These are phyloP conservation scores for Castanea sativa DNA, from an alignment of 306 rosid genomes.

Conservation along the genomic window DNA sequence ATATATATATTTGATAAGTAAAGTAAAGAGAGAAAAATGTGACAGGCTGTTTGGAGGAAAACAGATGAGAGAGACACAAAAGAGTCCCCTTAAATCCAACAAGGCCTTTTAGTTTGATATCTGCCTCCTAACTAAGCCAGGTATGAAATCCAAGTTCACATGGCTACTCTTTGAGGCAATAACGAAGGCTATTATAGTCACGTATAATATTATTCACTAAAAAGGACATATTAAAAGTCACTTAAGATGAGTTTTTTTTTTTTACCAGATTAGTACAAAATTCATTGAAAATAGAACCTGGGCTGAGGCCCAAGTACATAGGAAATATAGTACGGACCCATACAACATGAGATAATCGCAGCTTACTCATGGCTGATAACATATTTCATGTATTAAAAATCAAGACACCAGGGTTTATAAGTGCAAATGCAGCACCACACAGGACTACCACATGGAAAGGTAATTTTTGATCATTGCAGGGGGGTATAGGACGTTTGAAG, in stretches of 20 bases:
- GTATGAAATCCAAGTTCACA: background rate
- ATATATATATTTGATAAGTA: too few relatives aligned
- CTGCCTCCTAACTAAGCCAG: slow-evolving; percentile 25
- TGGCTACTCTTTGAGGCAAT: slow-evolving; percentile 16
- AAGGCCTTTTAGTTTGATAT: background rate
- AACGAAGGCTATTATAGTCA: background rate
- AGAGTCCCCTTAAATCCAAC: background rate
- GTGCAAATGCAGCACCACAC: background rate
- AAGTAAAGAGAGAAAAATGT: background rate
- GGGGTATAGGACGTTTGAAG: too few relatives aligned
- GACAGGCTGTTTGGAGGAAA: slow-evolving; percentile 20
- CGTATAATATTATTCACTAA: background rate
- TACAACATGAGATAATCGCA: background rate
- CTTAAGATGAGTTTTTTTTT: too few relatives aligned
- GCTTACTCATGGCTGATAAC: background rate
- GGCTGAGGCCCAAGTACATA: too few relatives aligned
- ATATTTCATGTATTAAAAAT: background rate
- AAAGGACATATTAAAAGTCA: background rate
- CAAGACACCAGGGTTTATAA: background rate
- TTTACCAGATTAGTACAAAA: too few relatives aligned
- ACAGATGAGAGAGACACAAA: background rate
- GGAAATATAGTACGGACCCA: background rate
- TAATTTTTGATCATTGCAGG: too few relatives aligned
- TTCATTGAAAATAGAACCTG: too few relatives aligned
- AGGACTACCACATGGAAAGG: background rate